A percentile compares a stretch with the other conserved stretches of the same genome.
phyloP scores from a whole-genome alignment of 2,329 filamentous ascomycete genomes.

The Zasmidium angulare region DNA sequence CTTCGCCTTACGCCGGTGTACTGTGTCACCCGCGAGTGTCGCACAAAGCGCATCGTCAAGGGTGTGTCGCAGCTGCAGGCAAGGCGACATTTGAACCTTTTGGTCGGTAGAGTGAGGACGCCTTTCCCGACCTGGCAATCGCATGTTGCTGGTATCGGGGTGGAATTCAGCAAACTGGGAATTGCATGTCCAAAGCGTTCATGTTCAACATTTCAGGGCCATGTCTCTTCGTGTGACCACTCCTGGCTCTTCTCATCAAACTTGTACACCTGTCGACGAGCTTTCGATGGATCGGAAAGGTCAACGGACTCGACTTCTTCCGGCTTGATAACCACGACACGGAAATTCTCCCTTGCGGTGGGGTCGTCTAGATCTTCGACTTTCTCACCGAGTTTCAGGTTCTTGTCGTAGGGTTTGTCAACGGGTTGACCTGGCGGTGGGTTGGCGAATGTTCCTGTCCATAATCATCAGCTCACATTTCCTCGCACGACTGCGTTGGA shows the following conservation, averaged over 20 bases:
- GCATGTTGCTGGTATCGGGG: not conserved
- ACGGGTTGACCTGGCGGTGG: slow-evolving; percentile 52
- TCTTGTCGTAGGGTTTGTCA: slow-evolving; percentile 45
- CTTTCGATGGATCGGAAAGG: slow-evolving; percentile 64
- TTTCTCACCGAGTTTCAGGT: slow-evolving; percentile 57
- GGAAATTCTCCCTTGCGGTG: slow-evolving; percentile 71
- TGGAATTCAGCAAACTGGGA: not conserved
- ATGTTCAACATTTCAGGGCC: slow-evolving; percentile 49
- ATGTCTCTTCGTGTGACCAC: slow-evolving; percentile 71
- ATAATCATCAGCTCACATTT: not conserved
- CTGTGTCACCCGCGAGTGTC: too few relatives aligned
- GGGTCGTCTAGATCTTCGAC: slow-evolving; percentile 70
- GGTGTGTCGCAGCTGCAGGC: too few relatives aligned
- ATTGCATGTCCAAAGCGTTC: too few relatives aligned
- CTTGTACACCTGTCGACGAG: slow-evolving; percentile 67
- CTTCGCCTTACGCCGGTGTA: not conserved
- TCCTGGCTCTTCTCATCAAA: slow-evolving; percentile 51
- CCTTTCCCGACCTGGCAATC: not conserved
- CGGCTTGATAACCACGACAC: slow-evolving; percentile 83
- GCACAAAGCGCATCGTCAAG: too few relatives aligned
- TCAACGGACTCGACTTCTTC: slow-evolving; percentile 75
- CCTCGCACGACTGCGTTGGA: not conserved
- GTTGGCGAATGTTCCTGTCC: slow-evolving; percentile 61
- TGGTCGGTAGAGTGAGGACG: not conserved
- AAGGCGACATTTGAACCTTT: too few relatives aligned